phyloP scores from a whole-genome alignment of 1,139 yeast genomes.

The Casaregolazyma lundiana region DNA sequence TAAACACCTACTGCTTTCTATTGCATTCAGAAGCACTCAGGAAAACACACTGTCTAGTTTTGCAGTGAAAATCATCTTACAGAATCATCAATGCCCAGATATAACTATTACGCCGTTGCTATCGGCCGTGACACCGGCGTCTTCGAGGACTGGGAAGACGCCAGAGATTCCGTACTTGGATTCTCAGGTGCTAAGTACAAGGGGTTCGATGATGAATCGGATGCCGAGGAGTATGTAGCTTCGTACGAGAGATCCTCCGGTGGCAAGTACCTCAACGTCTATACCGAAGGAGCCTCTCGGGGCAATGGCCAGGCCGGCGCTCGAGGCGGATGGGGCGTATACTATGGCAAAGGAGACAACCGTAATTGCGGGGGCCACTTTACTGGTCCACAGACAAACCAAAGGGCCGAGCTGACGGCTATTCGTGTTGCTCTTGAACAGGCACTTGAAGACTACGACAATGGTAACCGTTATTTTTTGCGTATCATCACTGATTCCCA shows the following conservation, averaged over 20 bases:
- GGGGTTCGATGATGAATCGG: conserved; percentile 44
- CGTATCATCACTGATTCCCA: conserved; percentile 53
- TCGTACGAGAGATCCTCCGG: no score
- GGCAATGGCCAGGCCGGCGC: conserved; percentile 46
- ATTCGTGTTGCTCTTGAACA: conserved; percentile 49
- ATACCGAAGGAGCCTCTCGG: conserved; percentile 69
- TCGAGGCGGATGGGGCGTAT: conserved; percentile 71
- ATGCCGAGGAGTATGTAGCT: conserved; percentile 45
- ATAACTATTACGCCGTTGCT: conserved; percentile 56
- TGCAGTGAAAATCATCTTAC: no score
- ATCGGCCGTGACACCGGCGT: conserved; percentile 54
- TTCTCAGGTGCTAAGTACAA: conserved; percentile 51
- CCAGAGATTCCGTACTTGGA: conserved; percentile 43
- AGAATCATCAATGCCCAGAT: no score
- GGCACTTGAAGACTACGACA: conserved; percentile 24
- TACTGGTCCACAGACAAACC: conserved; percentile 59
- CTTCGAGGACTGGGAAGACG: conserved; percentile 44
- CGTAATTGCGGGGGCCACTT: conserved; percentile 54
- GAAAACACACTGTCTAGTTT: no score
- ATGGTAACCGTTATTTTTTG: not conserved
- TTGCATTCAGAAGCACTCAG: no score
- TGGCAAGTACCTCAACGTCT: no score
- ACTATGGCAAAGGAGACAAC: conserved; percentile 52
- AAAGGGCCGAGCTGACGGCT: conserved; percentile 75
- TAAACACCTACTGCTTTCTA: no score